Base-by-base conservation (phyloP, 2,329 filamentous ascomycete genomes). In the Botryotinia convoluta region DNA sequence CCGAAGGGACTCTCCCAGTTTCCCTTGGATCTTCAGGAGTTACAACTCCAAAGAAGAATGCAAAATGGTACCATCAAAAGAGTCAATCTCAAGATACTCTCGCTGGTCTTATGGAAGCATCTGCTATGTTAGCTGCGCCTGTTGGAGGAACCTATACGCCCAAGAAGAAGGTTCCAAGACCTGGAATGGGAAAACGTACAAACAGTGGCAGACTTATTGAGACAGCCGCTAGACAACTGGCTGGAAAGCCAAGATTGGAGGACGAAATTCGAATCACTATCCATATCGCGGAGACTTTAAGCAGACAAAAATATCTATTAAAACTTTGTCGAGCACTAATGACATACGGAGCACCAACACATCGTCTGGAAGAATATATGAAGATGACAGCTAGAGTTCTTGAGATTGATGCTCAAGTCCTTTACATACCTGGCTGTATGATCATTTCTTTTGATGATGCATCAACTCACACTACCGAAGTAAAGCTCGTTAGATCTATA, bases 361-460 rank as follows among this genome's bases (percentile, higher is more conserved):
- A 98, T 83, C 91, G 95, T 18, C 85, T 98, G 32, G 95, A 98
- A 82, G 92, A 97, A 80, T 97, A 97, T 81, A 91, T 98, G 89
- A 91, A 88, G 75, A 97, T 95, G 92, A 94, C 93, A 14, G 91
- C 95, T 1, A 88, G 93, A n/a, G 93, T 96, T 2, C 87, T 98
- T 54, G 93, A 95, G 81, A 95, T 97, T 26, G 92, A 97, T 76
- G 92, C 92, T 9, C 94, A 97, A 79, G 97, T 96, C 78, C 84
- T 97, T 35, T 98, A 97, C 80, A 89, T 97, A 44, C 94, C 95
- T 0, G 93, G 93, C 0, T 97, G 93, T 79, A 98, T 98, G 95
- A 93, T 98, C 73, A 92, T 97, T 80, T 95, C 93, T 7, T 97
- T 98, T 79, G 94, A 93, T 79, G 93, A 95, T 81, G 83, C 84